These are phyloP conservation scores for Colletotrichum costaricense DNA, from an alignment of 2,329 filamentous ascomycete species.

Conservation along the genomic window DNA sequence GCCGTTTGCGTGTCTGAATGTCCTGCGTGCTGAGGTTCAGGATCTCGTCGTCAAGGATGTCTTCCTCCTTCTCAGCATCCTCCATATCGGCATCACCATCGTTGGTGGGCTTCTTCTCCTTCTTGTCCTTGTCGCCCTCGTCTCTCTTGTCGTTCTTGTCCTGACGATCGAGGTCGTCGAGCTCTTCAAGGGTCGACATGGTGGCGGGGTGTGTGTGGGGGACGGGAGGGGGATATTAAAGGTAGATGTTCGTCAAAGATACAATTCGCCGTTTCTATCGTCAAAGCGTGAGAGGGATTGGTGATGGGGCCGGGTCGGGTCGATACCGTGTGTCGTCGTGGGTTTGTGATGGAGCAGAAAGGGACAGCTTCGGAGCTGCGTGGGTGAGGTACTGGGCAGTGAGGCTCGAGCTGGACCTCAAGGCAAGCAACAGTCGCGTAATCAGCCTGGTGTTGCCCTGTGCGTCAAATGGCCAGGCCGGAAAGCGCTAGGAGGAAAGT, in stretches of 20 bases:
- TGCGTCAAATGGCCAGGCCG: slow-evolving; percentile 28
- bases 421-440: slow-evolving; percentile 40
- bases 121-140: slow-evolving; percentile 46
- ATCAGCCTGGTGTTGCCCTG: slow-evolving; percentile 38
- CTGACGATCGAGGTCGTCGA: slow-evolving; percentile 87
- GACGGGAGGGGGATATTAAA: slow-evolving; percentile 9
- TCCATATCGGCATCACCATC: slow-evolving; percentile 92
- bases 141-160: slow-evolving; percentile 76
- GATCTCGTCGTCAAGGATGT: slow-evolving; percentile 93
- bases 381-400: slow-evolving; percentile 13
- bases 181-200: slow-evolving; percentile 94
- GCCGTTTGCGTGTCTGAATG: slow-evolving; percentile 88
- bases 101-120: slow-evolving; percentile 50
- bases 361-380: slow-evolving; percentile 38
- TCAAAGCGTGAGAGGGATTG: not conserved
- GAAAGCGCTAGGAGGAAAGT: slow-evolving; percentile 37
- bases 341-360: slow-evolving; percentile 29
- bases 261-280: slow-evolving; percentile 13
- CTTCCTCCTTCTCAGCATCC: slow-evolving; percentile 80
- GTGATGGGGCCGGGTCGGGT: slow-evolving; percentile 3
- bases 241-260: not conserved
- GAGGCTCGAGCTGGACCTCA: slow-evolving; percentile 35
- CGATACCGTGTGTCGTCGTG: slow-evolving; percentile 21
- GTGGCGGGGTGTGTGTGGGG: slow-evolving; percentile 41
- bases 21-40: slow-evolving; percentile 93